phyloP scores from a whole-genome alignment of 1,284 basidiomycete genomes.

The Microstroma glucosiphilum region DNA sequence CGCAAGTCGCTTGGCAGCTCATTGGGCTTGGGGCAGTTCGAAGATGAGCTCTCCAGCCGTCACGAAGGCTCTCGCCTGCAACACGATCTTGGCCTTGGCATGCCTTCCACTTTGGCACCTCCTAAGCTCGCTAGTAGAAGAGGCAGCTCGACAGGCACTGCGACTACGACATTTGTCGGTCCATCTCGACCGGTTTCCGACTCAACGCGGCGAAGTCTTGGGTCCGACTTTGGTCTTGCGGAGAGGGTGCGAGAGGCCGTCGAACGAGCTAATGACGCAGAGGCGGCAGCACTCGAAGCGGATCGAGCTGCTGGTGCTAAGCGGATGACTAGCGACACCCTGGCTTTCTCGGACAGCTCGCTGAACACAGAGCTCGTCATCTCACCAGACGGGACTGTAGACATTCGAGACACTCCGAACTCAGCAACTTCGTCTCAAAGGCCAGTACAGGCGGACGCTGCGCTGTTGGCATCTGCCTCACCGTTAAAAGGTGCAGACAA shows the following conservation, averaged over 20 bases:
- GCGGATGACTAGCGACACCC: neutral
- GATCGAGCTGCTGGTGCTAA: neutral
- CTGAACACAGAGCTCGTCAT: constrained; percentile 4
- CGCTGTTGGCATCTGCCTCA: neutral
- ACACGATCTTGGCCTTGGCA: no score
- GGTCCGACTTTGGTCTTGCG: neutral
- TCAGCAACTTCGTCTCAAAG: neutral
- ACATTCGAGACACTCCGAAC: neutral
- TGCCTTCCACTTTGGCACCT: no score
- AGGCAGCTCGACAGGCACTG: no score
- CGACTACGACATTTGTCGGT: no score
- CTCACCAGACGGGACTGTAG: neutral
- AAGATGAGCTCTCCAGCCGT: no score
- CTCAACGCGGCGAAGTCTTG: neutral
- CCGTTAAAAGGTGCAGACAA: neutral
- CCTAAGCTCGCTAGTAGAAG: no score
- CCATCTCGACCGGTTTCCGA: neutral
- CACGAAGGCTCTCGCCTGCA: no score
- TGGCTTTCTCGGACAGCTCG: neutral
- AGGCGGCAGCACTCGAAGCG: neutral
- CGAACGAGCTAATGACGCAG: neutral
- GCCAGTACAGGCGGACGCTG: neutral
- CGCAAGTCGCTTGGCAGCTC: constrained; percentile 2
- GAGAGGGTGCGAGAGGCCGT: neutral
- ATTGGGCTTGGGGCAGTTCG: neutral